Conservation (phyloP, 139 green algal species). For the Coelastrella sp. region DNA sequence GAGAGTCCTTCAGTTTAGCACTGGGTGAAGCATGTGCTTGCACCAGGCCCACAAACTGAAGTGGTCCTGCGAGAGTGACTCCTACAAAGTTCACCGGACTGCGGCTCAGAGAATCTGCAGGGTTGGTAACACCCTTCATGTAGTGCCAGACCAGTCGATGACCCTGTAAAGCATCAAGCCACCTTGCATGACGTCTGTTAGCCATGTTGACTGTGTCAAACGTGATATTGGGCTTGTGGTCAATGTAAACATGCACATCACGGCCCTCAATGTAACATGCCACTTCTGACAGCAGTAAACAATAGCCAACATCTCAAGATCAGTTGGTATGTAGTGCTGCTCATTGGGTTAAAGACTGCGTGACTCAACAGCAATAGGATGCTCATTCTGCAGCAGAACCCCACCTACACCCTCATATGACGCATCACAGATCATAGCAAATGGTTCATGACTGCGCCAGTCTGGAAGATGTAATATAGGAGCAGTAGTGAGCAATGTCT, state of each 20-base stretch:
- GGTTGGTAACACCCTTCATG: background rate
- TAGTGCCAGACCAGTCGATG: conserved; percentile 9
- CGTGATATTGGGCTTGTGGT: conserved; percentile 41
- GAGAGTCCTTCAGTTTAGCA: background rate
- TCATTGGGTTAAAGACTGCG: conserved; percentile 38
- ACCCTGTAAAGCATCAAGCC: conserved; percentile 18
- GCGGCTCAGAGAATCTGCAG: background rate
- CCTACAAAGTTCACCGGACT: conserved; percentile 77
- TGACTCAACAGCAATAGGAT: conserved; percentile 47
- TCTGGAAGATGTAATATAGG: conserved; percentile 24
- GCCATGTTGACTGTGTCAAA: conserved; percentile 36
- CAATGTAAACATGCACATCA: conserved; percentile 39
- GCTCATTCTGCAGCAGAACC: conserved; percentile 46
- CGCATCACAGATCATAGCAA: conserved; percentile 48
- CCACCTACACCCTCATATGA: conserved; percentile 41
- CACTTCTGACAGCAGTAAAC: conserved; percentile 37
- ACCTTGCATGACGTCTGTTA: conserved; percentile 1
- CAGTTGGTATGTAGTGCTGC: conserved; percentile 36
- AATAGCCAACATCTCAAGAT: conserved; percentile 51
- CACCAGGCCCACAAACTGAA: background rate
- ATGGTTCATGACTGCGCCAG: background rate
- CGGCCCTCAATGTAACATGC: conserved; percentile 52
- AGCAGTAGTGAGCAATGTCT: conserved; percentile 9
- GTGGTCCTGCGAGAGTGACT: conserved; percentile 54
- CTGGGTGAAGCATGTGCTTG: background rate